Percentiles rank a stretch among this genome's conserved stretches.
Evolutionary conservation across 2,329 filamentous ascomycete species (phyloP).

Genomic region (Coniochaeta sp.): DNA sequence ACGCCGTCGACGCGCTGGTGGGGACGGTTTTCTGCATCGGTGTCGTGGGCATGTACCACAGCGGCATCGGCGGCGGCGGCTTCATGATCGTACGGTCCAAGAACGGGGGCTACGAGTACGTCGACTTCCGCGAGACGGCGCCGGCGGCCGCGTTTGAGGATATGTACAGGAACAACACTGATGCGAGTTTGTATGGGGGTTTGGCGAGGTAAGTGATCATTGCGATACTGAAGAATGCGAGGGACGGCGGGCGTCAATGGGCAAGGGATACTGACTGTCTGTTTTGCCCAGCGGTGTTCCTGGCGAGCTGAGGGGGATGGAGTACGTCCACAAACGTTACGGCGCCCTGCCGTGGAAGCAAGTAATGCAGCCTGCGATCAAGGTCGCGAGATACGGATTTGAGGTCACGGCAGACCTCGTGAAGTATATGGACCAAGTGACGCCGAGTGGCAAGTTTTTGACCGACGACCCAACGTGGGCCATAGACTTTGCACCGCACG

Average conservation of each 20-base stretch:
- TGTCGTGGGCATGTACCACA: constrained; percentile 43
- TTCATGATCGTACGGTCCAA: constrained; percentile 65
- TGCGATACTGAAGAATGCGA: no score
- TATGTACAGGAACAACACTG: constrained; percentile 69
- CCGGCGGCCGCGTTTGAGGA: constrained; percentile 71
- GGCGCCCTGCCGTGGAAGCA: constrained; percentile 57
- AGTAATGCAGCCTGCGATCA: constrained; percentile 64
- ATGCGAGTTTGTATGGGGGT: constrained; percentile 60
- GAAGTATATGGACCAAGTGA: constrained; percentile 54
- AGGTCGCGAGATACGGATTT: constrained; percentile 67
- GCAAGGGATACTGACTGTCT: no score
- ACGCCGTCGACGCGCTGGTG: constrained; percentile 60
- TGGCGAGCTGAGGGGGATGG: constrained; percentile 65
- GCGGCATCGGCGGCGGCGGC: constrained; percentile 70
- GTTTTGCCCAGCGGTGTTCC: constrained; percentile 56
- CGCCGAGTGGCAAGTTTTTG: constrained; percentile 52
- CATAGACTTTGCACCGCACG: constrained; percentile 75
- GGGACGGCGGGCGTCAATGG: no score
- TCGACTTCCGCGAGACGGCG: constrained; percentile 82
- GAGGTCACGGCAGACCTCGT: constrained; percentile 64
- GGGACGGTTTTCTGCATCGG: constrained; percentile 60
- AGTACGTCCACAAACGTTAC: constrained; percentile 65
- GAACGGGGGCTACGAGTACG: constrained; percentile 65
- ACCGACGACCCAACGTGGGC: constrained; percentile 63
- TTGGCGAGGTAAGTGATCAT: constrained; percentile 48